Conservation (phyloP, 345 rosid genomes). For the Pistacia integerrima region DNA sequence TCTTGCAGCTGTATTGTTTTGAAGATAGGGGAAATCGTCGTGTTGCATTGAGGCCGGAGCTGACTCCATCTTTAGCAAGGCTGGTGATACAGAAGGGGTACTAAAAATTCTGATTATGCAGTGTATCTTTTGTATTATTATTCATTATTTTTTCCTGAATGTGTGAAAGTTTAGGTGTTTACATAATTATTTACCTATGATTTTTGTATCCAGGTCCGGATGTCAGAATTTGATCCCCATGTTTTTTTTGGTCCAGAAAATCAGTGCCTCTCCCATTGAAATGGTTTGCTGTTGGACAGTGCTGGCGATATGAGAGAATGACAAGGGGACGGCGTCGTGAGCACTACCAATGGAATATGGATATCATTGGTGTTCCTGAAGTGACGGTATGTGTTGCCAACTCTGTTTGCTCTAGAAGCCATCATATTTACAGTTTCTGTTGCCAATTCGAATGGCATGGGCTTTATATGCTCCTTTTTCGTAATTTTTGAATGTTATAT, state of each 20-base stretch:
- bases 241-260: constrained; percentile 80
- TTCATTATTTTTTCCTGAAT: constrained; percentile 9
- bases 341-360: constrained; percentile 99
- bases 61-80: constrained; percentile 93
- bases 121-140: constrained; percentile 2
- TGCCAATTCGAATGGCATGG: background rate
- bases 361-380: constrained; percentile 88
- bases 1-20: constrained; percentile 79
- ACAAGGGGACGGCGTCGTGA: constrained; percentile 95
- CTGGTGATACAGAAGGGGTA: constrained; percentile 97
- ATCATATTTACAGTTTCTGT: background rate
- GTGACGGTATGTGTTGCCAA: constrained; percentile 58
- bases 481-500: background rate
- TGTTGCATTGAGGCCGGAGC: constrained; percentile 98
- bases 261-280: constrained; percentile 86
- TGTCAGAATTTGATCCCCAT: constrained; percentile 66
- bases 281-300: constrained; percentile 96
- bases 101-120: background rate
- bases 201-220: constrained; percentile 58
- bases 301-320: constrained; percentile 99
- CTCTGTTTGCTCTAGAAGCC: constrained; percentile 11
- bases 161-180: background rate
- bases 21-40: constrained; percentile 96
- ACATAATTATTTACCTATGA: constrained; percentile 38
- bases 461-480: background rate